These are phyloP conservation scores for Daldinia decipiens DNA, from an alignment of 495 filamentous ascomycete species.

Conservation along the genomic window DNA sequence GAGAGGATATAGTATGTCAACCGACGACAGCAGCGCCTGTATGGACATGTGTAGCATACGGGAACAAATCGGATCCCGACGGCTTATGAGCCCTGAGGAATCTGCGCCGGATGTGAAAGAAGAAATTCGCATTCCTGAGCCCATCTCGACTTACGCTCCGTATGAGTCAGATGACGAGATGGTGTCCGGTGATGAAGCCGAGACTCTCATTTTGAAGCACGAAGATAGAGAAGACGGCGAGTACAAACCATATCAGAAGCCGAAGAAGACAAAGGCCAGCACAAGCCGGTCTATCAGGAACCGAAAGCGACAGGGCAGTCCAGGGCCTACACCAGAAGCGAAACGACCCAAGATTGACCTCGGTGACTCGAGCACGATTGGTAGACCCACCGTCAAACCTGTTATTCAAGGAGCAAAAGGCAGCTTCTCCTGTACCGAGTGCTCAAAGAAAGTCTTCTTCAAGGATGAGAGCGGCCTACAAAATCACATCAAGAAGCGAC, in stretches of 20 bases:
- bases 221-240: slow-evolving; percentile 43
- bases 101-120: slow-evolving; percentile 45
- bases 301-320: slow-evolving; percentile 38
- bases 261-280: slow-evolving; percentile 25
- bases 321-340: slow-evolving; percentile 27
- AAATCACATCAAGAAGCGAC: slow-evolving; percentile 61
- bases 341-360: slow-evolving; percentile 43
- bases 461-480: slow-evolving; percentile 53
- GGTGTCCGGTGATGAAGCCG: slow-evolving; percentile 27
- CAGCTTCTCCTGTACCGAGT: slow-evolving; percentile 40
- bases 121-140: slow-evolving; percentile 45
- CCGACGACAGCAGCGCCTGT: slow-evolving; percentile 34
- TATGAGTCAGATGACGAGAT: slow-evolving; percentile 26
- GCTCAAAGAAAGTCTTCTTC: slow-evolving; percentile 49
- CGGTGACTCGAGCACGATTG: slow-evolving; percentile 12
- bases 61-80: slow-evolving; percentile 14
- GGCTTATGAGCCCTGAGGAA: slow-evolving; percentile 40
- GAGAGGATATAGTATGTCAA: slow-evolving; percentile 46
- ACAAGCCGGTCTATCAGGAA: slow-evolving; percentile 28
- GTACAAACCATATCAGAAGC: slow-evolving; percentile 36
- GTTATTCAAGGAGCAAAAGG: slow-evolving; percentile 43
- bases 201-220: slow-evolving; percentile 23
- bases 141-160: slow-evolving; percentile 32
- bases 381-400: slow-evolving; percentile 22
- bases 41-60: slow-evolving; percentile 27